These are phyloP conservation scores for Platanthera guangdongensis DNA, from an alignment of 106 monocot species.

Conservation along the genomic window DNA sequence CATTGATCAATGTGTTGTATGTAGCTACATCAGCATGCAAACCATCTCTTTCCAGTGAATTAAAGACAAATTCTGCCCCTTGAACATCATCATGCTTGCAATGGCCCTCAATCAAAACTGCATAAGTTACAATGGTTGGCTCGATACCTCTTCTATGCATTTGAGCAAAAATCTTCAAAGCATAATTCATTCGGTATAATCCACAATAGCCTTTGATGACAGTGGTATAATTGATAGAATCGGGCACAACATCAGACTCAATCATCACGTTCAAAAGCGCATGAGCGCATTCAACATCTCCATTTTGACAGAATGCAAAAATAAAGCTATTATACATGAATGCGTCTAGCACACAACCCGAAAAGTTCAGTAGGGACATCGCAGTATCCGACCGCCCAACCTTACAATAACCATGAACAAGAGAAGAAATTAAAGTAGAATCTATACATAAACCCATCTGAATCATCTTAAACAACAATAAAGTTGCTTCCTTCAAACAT, in stretches of 20 bases:
- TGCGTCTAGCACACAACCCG: conserved; percentile 15
- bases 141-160: conserved; percentile 40
- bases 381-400: conserved; percentile 26
- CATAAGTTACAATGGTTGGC: conserved; percentile 20
- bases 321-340: conserved; percentile 52
- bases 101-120: conserved; percentile 27
- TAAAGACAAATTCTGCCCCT: conserved; percentile 26
- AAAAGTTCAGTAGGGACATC: conserved; percentile 10
- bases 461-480: conserved; percentile 30
- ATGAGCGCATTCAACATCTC: conserved; percentile 24
- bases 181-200: conserved; percentile 20
- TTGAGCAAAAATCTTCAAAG: conserved; percentile 26
- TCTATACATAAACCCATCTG: conserved; percentile 24
- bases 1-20: conserved; percentile 37
- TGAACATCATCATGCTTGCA: conserved; percentile 20
- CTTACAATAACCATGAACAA: conserved; percentile 50
- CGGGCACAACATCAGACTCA: conserved; percentile 30
- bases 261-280: conserved; percentile 31
- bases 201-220: conserved; percentile 34
- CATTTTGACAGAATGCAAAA: conserved; percentile 22
- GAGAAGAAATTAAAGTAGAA: conserved; percentile 18
- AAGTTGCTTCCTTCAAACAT: conserved; percentile 28
- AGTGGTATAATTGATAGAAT: conserved; percentile 33
- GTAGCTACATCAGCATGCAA: conserved; percentile 23
- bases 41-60: conserved; percentile 26